phyloP scores from a whole-genome alignment of 768 basidiomycete genomes.

The Cubamyces lactineus region DNA sequence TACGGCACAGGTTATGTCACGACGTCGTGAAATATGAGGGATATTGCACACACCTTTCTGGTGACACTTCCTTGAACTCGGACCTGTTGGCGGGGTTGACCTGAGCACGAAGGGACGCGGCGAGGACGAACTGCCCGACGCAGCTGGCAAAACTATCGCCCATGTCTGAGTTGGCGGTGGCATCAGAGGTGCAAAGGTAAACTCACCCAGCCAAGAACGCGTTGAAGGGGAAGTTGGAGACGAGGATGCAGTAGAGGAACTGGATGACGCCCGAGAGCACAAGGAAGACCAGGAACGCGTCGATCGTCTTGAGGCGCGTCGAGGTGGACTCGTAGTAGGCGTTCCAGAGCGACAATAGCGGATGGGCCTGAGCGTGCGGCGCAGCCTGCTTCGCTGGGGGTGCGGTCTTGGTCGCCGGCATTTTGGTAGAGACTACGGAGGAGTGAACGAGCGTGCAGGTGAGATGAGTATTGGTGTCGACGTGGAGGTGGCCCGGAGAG shows the following conservation, averaged over 20 bases:
- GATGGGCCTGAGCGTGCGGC: slow-evolving; percentile 28
- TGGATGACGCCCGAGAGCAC: slow-evolving; percentile 89
- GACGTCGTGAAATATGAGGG: not conserved
- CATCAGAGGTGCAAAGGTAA: no score
- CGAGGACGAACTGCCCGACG: slow-evolving; percentile 95
- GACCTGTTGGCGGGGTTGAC: slow-evolving; percentile 83
- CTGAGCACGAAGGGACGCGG: slow-evolving; percentile 90
- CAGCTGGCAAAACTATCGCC: slow-evolving; percentile 81
- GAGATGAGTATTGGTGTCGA: slow-evolving; percentile 16
- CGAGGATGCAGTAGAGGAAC: slow-evolving; percentile 88
- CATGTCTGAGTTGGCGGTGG: not conserved
- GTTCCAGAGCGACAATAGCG: slow-evolving; percentile 65
- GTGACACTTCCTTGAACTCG: slow-evolving; percentile 90
- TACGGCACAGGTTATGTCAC: slow-evolving; percentile 38
- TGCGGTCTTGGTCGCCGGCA: slow-evolving; percentile 43
- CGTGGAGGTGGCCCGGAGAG: slow-evolving; percentile 28
- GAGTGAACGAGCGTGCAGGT: slow-evolving; percentile 17
- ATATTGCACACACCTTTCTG: slow-evolving; percentile 74
- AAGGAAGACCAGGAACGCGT: slow-evolving; percentile 89
- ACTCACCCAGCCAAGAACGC: slow-evolving; percentile 94
- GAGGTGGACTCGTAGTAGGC: slow-evolving; percentile 81
- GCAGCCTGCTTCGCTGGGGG: slow-evolving; percentile 27
- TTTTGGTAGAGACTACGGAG: slow-evolving; percentile 23
- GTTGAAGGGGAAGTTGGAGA: slow-evolving; percentile 96
- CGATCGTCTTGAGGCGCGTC: slow-evolving; percentile 89